Evolutionary conservation across 345 rosid species (phyloP).

Genomic region (Capsella bursapastoris): DNA sequence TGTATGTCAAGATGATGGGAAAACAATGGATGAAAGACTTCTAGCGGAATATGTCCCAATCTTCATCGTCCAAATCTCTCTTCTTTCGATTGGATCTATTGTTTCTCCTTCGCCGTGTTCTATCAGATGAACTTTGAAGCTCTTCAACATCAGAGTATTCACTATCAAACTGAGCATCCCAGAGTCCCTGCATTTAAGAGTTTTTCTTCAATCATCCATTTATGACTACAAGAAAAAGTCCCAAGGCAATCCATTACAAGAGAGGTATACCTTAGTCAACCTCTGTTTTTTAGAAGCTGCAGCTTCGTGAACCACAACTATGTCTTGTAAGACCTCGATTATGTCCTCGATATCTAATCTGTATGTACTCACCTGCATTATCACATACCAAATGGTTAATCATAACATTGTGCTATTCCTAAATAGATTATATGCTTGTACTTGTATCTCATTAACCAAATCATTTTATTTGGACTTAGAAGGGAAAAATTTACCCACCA

Average conservation of each 20-base stretch:
- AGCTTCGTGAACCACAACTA: conserved; percentile 72
- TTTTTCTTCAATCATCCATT: conserved; percentile 9
- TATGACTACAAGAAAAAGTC: not conserved
- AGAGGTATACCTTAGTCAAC: conserved; percentile 69
- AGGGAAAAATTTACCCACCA: conserved; percentile 54
- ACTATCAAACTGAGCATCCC: conserved; percentile 61
- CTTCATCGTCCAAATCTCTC: conserved; percentile 30
- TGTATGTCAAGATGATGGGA: conserved; percentile 11
- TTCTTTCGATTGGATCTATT: conserved; percentile 43
- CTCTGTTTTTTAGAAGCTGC: conserved; percentile 76
- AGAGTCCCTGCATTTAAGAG: conserved; percentile 61
- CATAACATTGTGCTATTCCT: not conserved
- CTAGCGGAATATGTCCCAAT: conserved; percentile 37
- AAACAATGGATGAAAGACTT: not conserved
- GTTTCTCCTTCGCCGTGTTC: conserved; percentile 30
- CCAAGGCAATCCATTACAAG: conserved; percentile 11
- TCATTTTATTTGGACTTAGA: not conserved
- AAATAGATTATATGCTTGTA: conserved; percentile 13
- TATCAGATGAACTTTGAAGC: conserved; percentile 40
- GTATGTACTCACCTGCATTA: conserved; percentile 78
- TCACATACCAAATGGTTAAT: conserved; percentile 16
- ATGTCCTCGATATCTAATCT: conserved; percentile 77
- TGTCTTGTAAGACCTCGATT: conserved; percentile 70
- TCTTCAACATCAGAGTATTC: conserved; percentile 55
- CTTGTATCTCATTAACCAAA: not conserved